A percentile compares a stretch with the other conserved stretches of the same genome.
Evolutionary conservation across 768 basidiomycete species (phyloP).

Genomic region (Trametes cubensis): DNA sequence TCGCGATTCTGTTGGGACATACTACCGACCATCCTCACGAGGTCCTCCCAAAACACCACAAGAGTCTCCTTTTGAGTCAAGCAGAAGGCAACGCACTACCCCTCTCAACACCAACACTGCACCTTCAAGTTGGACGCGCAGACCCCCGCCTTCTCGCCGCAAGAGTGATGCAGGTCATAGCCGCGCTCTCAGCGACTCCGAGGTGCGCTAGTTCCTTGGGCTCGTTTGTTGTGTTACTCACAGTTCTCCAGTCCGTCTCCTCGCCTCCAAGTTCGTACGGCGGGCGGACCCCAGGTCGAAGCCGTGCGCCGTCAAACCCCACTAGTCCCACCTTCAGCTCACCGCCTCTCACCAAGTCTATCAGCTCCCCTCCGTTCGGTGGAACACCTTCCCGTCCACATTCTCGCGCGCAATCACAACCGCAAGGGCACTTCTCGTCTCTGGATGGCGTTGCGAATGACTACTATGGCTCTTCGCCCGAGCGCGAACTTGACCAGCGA

Average conservation of each 20-base stretch:
- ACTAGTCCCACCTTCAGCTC: slow-evolving; percentile 39
- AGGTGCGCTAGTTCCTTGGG: slow-evolving; percentile 47
- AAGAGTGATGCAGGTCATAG: slow-evolving; percentile 72
- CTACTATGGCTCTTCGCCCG: slow-evolving; percentile 39
- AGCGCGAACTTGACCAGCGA: slow-evolving; percentile 23
- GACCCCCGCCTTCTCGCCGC: slow-evolving; percentile 69
- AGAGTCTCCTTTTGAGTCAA: slow-evolving; percentile 69
- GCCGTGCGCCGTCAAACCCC: slow-evolving; percentile 75
- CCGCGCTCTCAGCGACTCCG: slow-evolving; percentile 64
- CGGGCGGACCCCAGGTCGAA: slow-evolving; percentile 45
- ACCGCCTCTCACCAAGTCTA: slow-evolving; percentile 45
- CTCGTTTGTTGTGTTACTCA: not conserved
- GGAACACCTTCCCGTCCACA: slow-evolving; percentile 57
- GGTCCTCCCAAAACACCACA: slow-evolving; percentile 58
- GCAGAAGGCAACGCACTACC: slow-evolving; percentile 69
- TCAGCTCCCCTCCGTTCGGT: slow-evolving; percentile 45
- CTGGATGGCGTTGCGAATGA: slow-evolving; percentile 45
- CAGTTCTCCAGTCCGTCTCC: slow-evolving; percentile 33
- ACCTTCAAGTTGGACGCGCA: slow-evolving; percentile 78
- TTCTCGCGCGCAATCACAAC: slow-evolving; percentile 57
- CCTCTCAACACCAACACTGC: slow-evolving; percentile 53
- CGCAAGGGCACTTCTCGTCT: slow-evolving; percentile 44
- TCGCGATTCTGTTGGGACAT: slow-evolving; percentile 51
- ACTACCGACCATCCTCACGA: slow-evolving; percentile 46
- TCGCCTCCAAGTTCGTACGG: slow-evolving; percentile 45